phyloP scores from a whole-genome alignment of 164 flowering plant genomes.

The Dillenia suffruticosa region DNA sequence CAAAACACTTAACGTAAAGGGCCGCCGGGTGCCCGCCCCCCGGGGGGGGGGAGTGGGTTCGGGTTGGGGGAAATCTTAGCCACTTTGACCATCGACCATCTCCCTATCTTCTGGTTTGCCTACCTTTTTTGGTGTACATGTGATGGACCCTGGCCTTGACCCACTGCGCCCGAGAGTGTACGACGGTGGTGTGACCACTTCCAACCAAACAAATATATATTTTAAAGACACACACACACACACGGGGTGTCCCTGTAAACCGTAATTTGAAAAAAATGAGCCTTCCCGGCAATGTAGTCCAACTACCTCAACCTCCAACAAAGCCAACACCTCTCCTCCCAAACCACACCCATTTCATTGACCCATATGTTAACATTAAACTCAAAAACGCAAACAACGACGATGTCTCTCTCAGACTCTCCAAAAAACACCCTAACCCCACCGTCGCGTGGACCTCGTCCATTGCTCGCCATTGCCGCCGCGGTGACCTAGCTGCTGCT shows the following conservation, averaged over 20 bases:
- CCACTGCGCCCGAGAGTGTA: too few species aligned
- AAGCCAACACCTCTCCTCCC: slow-evolving; percentile 4
- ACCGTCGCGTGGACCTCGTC: slow-evolving; percentile 49
- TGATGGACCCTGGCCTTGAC: too few species aligned
- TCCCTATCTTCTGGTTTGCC: too few species aligned
- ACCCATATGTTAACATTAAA: neutral
- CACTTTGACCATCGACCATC: too few species aligned
- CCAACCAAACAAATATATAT: too few species aligned
- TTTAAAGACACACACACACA: too few species aligned
- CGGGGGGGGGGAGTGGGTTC: too few species aligned
- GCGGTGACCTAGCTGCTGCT: slow-evolving; percentile 33
- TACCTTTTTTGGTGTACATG: too few species aligned
- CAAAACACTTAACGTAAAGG: too few species aligned
- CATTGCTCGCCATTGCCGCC: slow-evolving; percentile 40
- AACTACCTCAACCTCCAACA: slow-evolving; percentile 13
- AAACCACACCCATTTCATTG: slow-evolving; percentile 1
- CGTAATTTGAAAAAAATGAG: slow-evolving; percentile 14
- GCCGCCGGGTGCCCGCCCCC: too few species aligned
- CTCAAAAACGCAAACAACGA: neutral
- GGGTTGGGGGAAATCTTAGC: too few species aligned
- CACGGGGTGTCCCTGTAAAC: neutral
- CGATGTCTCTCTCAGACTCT: slow-evolving; percentile 2
- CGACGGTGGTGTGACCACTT: too few species aligned
- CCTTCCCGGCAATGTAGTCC: slow-evolving; percentile 17
- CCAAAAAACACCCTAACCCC: slow-evolving; percentile 21